Evolutionary conservation across 2,329 filamentous ascomycete species (phyloP), one percentile per base, ranked within the genome.

Genomic region (Penicillium sclerotiorum): DNA sequence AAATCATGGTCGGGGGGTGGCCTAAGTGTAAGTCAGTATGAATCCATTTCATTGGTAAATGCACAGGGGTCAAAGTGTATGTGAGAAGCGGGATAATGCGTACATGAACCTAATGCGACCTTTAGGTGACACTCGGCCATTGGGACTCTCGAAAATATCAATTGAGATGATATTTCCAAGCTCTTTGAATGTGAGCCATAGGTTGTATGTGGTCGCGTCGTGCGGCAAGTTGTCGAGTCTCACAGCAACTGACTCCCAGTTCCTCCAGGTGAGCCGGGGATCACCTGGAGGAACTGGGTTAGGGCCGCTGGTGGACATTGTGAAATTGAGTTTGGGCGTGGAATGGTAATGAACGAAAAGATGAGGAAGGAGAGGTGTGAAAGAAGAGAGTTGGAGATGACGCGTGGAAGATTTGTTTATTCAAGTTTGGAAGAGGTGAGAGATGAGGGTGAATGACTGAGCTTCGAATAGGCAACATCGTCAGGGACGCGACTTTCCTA

Each of bases 131-230:
- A 69, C 62, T 21, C 70, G 50, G n/a, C 79, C 70, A 23, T 69
- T 55, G 5, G 57, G 52, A 41, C 72, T 62, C 39, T 81, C 77
- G 41, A 74, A 78, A 1, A 88, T 71, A 12, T 87, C 81, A 28
- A 89, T 80, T 28, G 70, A 78, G 3, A 67, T 68, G 11, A 89
- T 75, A 5, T 70, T 70, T 1, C 85, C 84, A 50, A 83, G 73
- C 0, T 59, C 52, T 1, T 70, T 65, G 53, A 90, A 81, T 15
- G 76, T 76, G 2, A 73, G 61, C 65, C 78, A 83, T 1, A 89
- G 57, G 4, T 62, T 63, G 7, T 64, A 62, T 0, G 74, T 74
- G 22, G 59, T 71, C 7, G 62, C 59, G 18, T 66, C 60, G 6
- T 41, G 35, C 1, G 76, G 74, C 4, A 79, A 45, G 5, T 62